A percentile compares a stretch with the other conserved stretches of the same genome.
phyloP scores from a whole-genome alignment of 768 basidiomycete genomes.

The Pulveroboletus sp. region DNA sequence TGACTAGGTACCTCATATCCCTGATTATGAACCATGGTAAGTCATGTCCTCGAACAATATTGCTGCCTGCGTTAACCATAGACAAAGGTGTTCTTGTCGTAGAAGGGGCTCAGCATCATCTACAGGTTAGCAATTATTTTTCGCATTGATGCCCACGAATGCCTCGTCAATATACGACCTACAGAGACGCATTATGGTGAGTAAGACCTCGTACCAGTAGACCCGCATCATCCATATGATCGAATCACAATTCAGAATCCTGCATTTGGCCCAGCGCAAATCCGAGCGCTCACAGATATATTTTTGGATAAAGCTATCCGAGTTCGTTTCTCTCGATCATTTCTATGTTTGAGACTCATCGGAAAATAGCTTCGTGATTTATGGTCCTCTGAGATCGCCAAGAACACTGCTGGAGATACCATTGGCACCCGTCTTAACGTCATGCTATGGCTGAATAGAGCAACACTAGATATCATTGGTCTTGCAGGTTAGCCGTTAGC shows the following conservation, averaged over 20 bases:
- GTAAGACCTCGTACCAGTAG: neutral
- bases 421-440: conserved; percentile 25
- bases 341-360: neutral
- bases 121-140: conserved; percentile 27
- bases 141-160: neutral
- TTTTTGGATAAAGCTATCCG: conserved; percentile 54
- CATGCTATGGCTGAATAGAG: conserved; percentile 28
- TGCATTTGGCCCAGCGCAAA: no score
- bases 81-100: conserved; percentile 1
- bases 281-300: conserved; percentile 52
- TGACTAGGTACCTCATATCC: neutral
- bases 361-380: neutral
- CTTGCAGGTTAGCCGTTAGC: conserved; percentile 31
- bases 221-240: neutral
- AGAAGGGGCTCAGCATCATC: conserved; percentile 31
- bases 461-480: conserved; percentile 22
- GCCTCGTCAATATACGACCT: neutral
- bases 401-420: neutral
- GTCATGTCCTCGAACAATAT: neutral
- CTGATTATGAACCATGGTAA: conserved; percentile 1
- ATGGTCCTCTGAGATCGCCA: neutral
- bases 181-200: conserved; percentile 28
- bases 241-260: conserved; percentile 44
- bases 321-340: conserved; percentile 27
- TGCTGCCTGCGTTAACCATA: neutral